Conservation (phyloP, 495 filamentous ascomycete genomes). For the Penicillium steckii region DNA sequence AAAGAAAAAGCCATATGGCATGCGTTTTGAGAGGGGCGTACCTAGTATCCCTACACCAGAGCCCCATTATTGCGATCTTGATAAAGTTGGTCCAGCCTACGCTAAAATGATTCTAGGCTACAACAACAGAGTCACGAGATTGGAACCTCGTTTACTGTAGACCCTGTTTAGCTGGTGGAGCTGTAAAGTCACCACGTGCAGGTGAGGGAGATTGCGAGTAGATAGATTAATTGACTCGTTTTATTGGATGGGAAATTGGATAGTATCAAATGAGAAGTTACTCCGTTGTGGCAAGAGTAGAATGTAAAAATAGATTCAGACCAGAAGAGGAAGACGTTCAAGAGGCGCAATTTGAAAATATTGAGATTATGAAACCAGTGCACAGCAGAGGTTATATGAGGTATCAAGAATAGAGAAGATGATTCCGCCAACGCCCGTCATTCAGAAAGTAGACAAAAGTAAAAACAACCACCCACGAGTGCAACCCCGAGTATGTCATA, state of each 20-base stretch:
- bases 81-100: not conserved
- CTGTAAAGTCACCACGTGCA: not conserved
- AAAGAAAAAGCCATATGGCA: not conserved
- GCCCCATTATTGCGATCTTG: not conserved
- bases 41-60: not conserved
- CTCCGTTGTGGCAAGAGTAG: too few species aligned
- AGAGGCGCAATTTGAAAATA: not conserved
- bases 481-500: slow-evolving; percentile 20
- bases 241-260: too few species aligned
- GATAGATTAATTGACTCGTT: not conserved
- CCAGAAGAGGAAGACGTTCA: too few species aligned
- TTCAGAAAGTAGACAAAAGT: not conserved
- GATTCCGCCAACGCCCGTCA: too few species aligned
- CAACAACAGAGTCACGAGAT: not conserved
- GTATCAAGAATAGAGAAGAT: too few species aligned
- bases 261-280: too few species aligned
- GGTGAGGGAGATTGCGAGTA: not conserved
- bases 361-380: not conserved
- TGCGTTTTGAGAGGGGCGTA: not conserved
- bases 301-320: too few species aligned
- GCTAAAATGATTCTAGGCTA: not conserved
- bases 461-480: slow-evolving; percentile 3
- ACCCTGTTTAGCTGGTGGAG: too few species aligned
- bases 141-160: too few species aligned
- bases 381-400: slow-evolving; percentile 3